Evolutionary conservation across 208 protist species (phyloP), one percentile per base, ranked within the genome.

Genomic region (Vickermania ingenoplastis): DNA sequence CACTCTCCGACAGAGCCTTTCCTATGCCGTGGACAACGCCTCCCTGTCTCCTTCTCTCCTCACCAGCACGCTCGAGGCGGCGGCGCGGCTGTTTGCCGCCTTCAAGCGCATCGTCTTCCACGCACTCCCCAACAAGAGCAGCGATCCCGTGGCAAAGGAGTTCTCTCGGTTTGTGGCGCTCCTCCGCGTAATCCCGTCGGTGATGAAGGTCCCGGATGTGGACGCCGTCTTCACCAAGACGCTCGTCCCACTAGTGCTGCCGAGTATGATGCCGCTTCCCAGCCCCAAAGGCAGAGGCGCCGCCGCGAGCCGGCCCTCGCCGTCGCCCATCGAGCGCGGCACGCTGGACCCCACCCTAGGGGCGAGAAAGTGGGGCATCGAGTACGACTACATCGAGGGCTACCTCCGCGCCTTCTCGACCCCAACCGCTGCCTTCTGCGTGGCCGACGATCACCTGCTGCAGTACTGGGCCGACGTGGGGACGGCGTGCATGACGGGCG

Each of bases 401-500:
- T 89, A 90, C 59, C 50, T 93, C 29, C 66, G 76, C 14, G 17
- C 78, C 36, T 69, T 90, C 66, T 59, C 86, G 17, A 81, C 75
- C 22, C 56, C 75, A 25, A 73, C 64, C 27, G 77, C 81, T 11
- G 80, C 81, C 13, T 74, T 79, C 51, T 75, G 69, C 2, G 61
- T 93, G 31, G 53, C 70, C 7, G 78, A 88, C 5, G 78, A 70
- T 23, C 56, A 66, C 13, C 69, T 93, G 70, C 60, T 90, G 24
- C 54, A 65, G 21, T 68, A 86, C 72, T 92, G 86, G 86, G 75
- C 81, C 0, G 77, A 86, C 29, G 63, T 79, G 5, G 69, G 79
- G 3, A 49, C 80, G 53, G 66, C 73, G 41, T 79, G 28, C 52
- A 67, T 80, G 21, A 77, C 63, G 41, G 57, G 61, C 21, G 60